Evolutionary conservation across 2,329 filamentous ascomycete species (phyloP), one percentile per base, ranked within the genome.

Genomic region (Cercospora sp.): DNA sequence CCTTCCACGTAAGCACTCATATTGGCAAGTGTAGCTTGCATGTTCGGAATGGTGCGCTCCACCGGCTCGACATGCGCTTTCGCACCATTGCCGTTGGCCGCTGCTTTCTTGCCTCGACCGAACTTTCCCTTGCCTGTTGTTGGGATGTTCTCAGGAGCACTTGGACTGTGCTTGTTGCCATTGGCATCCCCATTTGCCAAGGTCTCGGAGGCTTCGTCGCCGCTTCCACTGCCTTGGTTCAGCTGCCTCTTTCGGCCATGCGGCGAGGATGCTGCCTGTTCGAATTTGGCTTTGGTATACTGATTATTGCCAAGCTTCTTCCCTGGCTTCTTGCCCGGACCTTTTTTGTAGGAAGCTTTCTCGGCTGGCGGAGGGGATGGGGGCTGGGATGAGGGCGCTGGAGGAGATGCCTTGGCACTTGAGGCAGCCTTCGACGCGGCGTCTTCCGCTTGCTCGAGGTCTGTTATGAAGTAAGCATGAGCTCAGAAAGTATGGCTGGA

Each of bases 281-380:
- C 5, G 76, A 78, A 51, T 65, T 70, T 63, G 69, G 74, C 57
- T 89, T 90, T 91, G 0, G 91, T 94, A 75, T 94, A 94, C 78
- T 95, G 92, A 71, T 94, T 95, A 70, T 91, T 89, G 18, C 91
- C 90, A 67, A 87, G 77, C 89, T 75, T 90, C 88, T 72, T 88
- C 23, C 67, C 70, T 13, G 68, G 69, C 67, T 77, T 79, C 85
- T 73, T 88, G 86, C 75, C 88, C 84, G 66, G 87, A 76, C 86
- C 83, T 80, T 90, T 90, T 77, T 90, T 91, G 66, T 86, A 83
- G 1, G 84, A 82, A 70, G 77, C 81, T 65, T 84, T 77, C 65
- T 83, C 75, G 73, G 76, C 60, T 76, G 80, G 72, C n/a, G 76
- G 74, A 26, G 76, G 76, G 26, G 74, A 73, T 26, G 74, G 72